Base-by-base conservation (phyloP, 2,329 filamentous ascomycete species). In the Cytospora piceicola region DNA sequence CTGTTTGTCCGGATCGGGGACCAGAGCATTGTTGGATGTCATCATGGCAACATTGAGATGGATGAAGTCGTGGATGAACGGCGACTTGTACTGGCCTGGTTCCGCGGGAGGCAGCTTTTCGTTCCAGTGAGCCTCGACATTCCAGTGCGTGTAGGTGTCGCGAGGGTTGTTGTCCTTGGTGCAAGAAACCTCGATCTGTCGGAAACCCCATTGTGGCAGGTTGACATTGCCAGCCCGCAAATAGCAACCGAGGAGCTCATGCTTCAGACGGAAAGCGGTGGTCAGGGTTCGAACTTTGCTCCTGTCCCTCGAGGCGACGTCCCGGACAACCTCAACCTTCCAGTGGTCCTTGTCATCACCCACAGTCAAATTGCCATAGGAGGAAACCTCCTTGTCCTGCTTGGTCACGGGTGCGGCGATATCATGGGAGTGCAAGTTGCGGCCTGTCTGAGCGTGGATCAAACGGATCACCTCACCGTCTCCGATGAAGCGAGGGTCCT, bases 11-110 rank as follows among this genome's bases (percentile, higher is more conserved):
- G 95, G 94, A 74, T 99, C 95, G 4, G 95, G 95, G 24, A 99
- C 93, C 55, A 99, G 88, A 29, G 95, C 95, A 75, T 99, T 99
- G 85, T 99, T 99, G 49, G 95, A 98, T 4, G 95, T 99, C 94
- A 98, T 97, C 95, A 99, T 99, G 69, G 95, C 95, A 68, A 99
- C 95, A 76, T 99, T 99, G 68, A 98, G 83, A 77, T 99, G 95
- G 69, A 99, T 90, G 74, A 99, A 99, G 78, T 99, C 95, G 76
- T 96, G 94, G 75, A 97, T 84, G 85, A 99, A 99, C 2, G 96
- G 95, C 42, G 94, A 98, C 81, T 92, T 96, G 83, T 97, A 99
- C 64, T 92, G 90, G 73, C 91, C 92, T 63, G 95, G 92, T 78
- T 97, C 91, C 72, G 91, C 90, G 69, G 92, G 88, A 49, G 95